These are phyloP conservation scores for Botrytis aclada DNA, from an alignment of 2,329 filamentous ascomycete genomes.

Conservation along the genomic window DNA sequence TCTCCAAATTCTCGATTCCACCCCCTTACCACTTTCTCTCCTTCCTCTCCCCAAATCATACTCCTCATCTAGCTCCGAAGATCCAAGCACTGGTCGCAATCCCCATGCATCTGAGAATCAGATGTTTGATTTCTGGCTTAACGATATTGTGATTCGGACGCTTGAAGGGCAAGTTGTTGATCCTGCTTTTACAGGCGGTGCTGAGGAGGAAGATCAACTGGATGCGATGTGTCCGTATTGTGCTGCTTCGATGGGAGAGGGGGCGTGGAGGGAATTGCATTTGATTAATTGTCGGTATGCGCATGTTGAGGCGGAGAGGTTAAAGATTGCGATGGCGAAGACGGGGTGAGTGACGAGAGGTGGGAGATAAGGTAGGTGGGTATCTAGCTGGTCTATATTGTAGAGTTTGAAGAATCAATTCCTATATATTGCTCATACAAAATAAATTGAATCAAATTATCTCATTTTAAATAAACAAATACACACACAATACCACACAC, in stretches of 20 bases:
- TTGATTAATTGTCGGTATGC: conserved; percentile 18
- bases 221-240: conserved; percentile 2
- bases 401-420: not conserved
- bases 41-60: too few species aligned
- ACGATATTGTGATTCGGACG: not conserved
- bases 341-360: not conserved
- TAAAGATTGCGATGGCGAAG: not conserved
- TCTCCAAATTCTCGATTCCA: not conserved
- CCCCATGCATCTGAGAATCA: too few species aligned
- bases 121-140: not conserved
- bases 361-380: not conserved
- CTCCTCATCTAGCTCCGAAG: too few species aligned
- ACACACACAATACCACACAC: not conserved
- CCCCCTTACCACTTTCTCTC: not conserved
- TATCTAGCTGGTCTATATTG: not conserved
- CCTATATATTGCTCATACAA: not conserved
- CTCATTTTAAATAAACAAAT: not conserved
- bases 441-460: not conserved
- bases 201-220: not conserved
- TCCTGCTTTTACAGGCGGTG: not conserved
- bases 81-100: too few species aligned
- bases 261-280: conserved; percentile 14
- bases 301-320: not conserved
- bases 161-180: not conserved
- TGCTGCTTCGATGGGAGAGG: not conserved